phyloP scores from a whole-genome alignment of 2,329 filamentous ascomycete species.

The Eurotiales sp. region DNA sequence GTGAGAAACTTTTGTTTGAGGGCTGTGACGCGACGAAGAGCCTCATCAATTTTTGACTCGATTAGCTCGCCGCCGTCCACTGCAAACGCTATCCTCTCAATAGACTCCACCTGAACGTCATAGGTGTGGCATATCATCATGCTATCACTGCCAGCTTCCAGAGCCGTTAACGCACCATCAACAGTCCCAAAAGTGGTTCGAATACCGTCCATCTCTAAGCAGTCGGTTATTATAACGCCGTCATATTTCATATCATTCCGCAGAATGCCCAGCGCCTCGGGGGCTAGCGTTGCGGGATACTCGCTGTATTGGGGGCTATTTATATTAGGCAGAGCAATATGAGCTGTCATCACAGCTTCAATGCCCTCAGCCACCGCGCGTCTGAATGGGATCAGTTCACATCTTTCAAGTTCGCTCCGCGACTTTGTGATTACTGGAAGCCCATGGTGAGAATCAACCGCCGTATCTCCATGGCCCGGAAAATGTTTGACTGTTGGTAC shows the following conservation, averaged over 20 bases:
- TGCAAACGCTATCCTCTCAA: slow-evolving; percentile 36
- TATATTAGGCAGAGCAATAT: slow-evolving; percentile 39
- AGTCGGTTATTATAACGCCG: slow-evolving; percentile 44
- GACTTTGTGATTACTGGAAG: slow-evolving; percentile 39
- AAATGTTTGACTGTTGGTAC: slow-evolving; percentile 46
- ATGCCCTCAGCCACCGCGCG: slow-evolving; percentile 40
- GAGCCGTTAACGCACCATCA: slow-evolving; percentile 37
- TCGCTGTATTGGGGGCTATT: slow-evolving; percentile 20
- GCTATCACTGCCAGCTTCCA: slow-evolving; percentile 44
- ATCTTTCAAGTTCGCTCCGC: slow-evolving; percentile 35
- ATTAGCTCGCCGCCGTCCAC: slow-evolving; percentile 33
- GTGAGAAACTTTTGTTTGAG: slow-evolving; percentile 36
- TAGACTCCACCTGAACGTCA: slow-evolving; percentile 38
- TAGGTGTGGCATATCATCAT: slow-evolving; percentile 47
- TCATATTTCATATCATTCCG: slow-evolving; percentile 43
- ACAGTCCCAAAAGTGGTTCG: slow-evolving; percentile 40
- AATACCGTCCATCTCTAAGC: slow-evolving; percentile 45
- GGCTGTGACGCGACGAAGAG: slow-evolving; percentile 30
- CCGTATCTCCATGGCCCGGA: slow-evolving; percentile 44
- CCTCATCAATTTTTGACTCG: slow-evolving; percentile 29
- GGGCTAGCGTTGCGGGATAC: slow-evolving; percentile 40
- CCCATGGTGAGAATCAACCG: slow-evolving; percentile 43
- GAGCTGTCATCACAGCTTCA: slow-evolving; percentile 45
- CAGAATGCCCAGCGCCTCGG: slow-evolving; percentile 34
- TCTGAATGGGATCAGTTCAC: slow-evolving; percentile 43